phyloP scores from a whole-genome alignment of 306 rosid genomes.

The Sindora glabra region DNA sequence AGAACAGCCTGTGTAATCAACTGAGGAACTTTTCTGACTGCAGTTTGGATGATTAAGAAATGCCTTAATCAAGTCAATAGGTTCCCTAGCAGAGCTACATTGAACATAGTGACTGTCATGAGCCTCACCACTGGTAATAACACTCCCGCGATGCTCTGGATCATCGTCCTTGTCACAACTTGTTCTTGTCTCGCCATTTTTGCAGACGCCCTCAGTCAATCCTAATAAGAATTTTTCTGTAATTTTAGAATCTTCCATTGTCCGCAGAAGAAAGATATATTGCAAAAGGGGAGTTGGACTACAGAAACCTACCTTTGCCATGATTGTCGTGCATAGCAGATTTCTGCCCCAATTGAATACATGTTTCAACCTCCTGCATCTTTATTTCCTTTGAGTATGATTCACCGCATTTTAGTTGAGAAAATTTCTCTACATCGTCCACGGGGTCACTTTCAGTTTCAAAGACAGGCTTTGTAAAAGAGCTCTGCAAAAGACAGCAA shows the following conservation, averaged over 20 bases:
- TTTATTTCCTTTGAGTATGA: constrained; percentile 32
- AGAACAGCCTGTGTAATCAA: constrained; percentile 39
- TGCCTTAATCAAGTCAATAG: constrained; percentile 63
- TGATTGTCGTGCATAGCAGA: constrained; percentile 28
- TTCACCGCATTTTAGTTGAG: constrained; percentile 31
- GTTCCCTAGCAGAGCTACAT: constrained; percentile 48
- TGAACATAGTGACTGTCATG: constrained; percentile 43
- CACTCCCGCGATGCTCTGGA: constrained; percentile 32
- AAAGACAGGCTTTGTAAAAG: constrained; percentile 81
- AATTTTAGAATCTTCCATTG: constrained; percentile 20
- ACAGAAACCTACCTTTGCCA: constrained; percentile 44
- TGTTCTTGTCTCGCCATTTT: constrained; percentile 32
- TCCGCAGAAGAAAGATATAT: constrained; percentile 1
- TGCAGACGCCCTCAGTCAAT: constrained; percentile 19
- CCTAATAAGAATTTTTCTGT: constrained; percentile 31
- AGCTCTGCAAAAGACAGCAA: constrained; percentile 71
- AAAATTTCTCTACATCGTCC: constrained; percentile 41
- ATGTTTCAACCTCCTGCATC: constrained; percentile 36
- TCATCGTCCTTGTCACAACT: constrained; percentile 30
- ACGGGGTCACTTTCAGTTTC: constrained; percentile 53
- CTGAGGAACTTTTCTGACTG: constrained; percentile 34
- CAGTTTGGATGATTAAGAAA: constrained; percentile 33
- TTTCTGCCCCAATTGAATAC: constrained; percentile 27
- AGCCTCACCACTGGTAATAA: constrained; percentile 39
- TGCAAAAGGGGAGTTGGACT: background rate